Evolutionary conservation across 495 filamentous ascomycete species (phyloP), one percentile per base, ranked within the genome.

Genomic region (Zalerion maritima): DNA sequence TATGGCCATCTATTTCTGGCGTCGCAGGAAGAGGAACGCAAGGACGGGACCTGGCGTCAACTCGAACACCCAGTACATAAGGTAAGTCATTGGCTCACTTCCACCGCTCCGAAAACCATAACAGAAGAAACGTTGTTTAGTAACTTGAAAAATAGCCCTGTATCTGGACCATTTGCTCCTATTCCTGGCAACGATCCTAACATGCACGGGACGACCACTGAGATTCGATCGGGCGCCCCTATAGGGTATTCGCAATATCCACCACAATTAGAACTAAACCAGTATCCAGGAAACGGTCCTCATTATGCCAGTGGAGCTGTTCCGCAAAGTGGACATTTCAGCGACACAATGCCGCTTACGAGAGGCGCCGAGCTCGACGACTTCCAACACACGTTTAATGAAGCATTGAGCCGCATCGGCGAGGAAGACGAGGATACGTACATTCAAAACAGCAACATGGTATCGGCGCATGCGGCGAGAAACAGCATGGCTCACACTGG

Each of bases 281-380:
- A 27, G 12, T 14, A 6, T 4, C 4, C 4, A 26, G 9, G 36
- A 43, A 14, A 25, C 3, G 10, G 19, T 26, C 11, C 9, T 17
- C 24, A 26, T 17, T 11, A 49, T 50, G 12, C 23, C 32, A 6
- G 45, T 49, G 14, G 38, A 49, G 36, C n/a, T n/a, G n/a, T n/a
- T n/a, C n/a, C n/a, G n/a, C n/a, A n/a, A n/a, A n/a, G n/a, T n/a
- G n/a, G n/a, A n/a, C n/a, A n/a, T n/a, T n/a, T n/a, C n/a, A n/a
- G n/a, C n/a, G n/a, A n/a, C n/a, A n/a, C n/a, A n/a, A 37, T 49
- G 27, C 44, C 50, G 25, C 33, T 55, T 23, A 53, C 52, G 12
- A 37, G 52, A 8, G n/a, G n/a, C n/a, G n/a, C n/a, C n/a, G 56
- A 54, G 35, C 47, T 56, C 25, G 55, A 59, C 23, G 55, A 58